Conservation (phyloP, 805 yeast species). For the Nakazawaea populi region DNA sequence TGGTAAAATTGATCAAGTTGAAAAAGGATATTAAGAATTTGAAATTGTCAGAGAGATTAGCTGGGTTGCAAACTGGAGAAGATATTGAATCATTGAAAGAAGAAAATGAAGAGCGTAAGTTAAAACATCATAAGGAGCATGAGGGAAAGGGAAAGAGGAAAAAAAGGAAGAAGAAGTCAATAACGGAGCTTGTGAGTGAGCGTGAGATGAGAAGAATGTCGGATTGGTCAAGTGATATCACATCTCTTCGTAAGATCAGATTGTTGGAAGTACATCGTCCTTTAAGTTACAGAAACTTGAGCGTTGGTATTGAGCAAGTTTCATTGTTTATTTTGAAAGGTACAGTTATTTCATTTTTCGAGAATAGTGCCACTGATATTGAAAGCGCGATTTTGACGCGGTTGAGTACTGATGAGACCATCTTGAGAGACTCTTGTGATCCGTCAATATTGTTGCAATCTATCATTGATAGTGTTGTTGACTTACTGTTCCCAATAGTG, state of each 20-base stretch:
- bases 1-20: conserved; percentile 37
- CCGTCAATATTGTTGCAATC: conserved; percentile 49
- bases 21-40: conserved; percentile 10
- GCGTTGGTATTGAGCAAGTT: conserved; percentile 52
- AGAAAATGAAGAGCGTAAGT: not conserved
- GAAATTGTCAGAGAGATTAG: not conserved
- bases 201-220: conserved; percentile 27
- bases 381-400: conserved; percentile 46
- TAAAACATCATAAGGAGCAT: not conserved
- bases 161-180: conserved; percentile 6
- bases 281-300: conserved; percentile 32
- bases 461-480: conserved; percentile 49
- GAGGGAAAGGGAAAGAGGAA: not conserved
- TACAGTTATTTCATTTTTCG: conserved; percentile 51
- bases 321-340: conserved; percentile 41
- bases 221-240: conserved; percentile 19
- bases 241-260: conserved; percentile 16
- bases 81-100: not conserved
- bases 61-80: not conserved
- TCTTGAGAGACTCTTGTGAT: conserved; percentile 45
- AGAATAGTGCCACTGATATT: conserved; percentile 47
- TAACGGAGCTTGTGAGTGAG: conserved; percentile 18
- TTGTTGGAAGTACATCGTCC: conserved; percentile 38
- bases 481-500: conserved; percentile 45
- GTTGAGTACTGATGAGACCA: conserved; percentile 37